Evolutionary conservation across 108 stramenopile species (phyloP).

Genomic region (Skeletonema marinoi): DNA sequence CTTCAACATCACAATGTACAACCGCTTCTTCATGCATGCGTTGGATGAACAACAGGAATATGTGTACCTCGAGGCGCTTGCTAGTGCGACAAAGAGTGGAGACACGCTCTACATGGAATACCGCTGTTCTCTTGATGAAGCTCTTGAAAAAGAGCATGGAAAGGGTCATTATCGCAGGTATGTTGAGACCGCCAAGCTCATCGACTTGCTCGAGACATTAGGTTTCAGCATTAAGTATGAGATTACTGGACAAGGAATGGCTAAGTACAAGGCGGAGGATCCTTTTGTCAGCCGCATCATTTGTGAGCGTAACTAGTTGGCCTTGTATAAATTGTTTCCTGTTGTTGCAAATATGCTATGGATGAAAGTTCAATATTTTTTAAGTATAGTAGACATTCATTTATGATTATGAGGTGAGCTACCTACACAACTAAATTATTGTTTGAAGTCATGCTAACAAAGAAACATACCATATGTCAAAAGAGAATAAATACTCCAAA

Average conservation of each 20-base stretch:
- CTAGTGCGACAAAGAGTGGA: neutral
- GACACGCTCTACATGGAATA: neutral
- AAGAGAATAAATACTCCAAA: too few species aligned
- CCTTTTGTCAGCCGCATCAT: neutral
- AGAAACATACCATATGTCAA: too few species aligned
- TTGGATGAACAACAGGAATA: neutral
- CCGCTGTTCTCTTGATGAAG: neutral
- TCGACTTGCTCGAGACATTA: neutral
- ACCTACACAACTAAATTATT: too few species aligned
- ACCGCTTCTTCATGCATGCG: neutral
- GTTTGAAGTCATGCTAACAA: too few species aligned
- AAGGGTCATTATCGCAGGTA: neutral
- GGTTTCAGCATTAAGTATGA: neutral
- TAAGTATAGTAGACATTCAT: too few species aligned
- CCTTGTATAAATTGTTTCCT: neutral
- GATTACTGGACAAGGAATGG: neutral
- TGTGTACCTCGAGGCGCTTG: neutral
- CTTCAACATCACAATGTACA: neutral
- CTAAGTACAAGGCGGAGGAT: neutral
- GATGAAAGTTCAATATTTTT: too few species aligned
- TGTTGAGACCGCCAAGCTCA: neutral
- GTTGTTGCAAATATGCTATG: too few species aligned
- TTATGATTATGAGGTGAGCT: too few species aligned
- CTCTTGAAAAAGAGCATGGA: neutral
- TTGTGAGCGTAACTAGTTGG: neutral